Percentiles rank a stretch among this genome's conserved stretches.
Conservation (phyloP, 495 filamentous ascomycete species). For the Astrothelium subdiscretum region DNA sequence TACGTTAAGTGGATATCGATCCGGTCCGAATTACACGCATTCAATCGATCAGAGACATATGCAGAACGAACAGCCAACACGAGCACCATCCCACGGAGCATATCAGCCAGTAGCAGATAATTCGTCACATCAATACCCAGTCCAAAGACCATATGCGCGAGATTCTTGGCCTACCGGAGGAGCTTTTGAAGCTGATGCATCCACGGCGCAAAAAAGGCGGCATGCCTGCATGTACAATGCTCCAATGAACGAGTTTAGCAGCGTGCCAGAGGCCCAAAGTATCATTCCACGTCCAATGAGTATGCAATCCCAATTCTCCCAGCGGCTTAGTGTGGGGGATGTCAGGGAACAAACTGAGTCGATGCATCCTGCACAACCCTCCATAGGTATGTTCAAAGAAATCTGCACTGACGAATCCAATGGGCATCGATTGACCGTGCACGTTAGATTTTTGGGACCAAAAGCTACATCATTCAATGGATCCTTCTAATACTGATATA, state of each 20-base stretch:
- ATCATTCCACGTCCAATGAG: background rate
- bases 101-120: background rate
- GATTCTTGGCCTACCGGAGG: background rate
- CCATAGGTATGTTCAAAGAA: background rate
- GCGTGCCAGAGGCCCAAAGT: background rate
- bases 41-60: background rate
- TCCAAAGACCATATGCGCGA: background rate
- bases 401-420: background rate
- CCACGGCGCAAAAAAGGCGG: background rate
- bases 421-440: background rate
- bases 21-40: background rate
- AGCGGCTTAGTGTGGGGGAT: background rate
- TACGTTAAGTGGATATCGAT: constrained; percentile 18
- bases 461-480: constrained; percentile 22
- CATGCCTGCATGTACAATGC: background rate
- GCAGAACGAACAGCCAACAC: background rate
- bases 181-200: background rate
- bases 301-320: background rate
- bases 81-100: background rate
- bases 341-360: background rate
- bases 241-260: background rate
- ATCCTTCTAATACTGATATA: constrained; percentile 22
- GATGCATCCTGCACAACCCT: background rate
- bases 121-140: background rate
- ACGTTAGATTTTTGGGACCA: constrained; percentile 16